phyloP scores from a whole-genome alignment of 441 rosid species.

The Viola pubescens region DNA sequence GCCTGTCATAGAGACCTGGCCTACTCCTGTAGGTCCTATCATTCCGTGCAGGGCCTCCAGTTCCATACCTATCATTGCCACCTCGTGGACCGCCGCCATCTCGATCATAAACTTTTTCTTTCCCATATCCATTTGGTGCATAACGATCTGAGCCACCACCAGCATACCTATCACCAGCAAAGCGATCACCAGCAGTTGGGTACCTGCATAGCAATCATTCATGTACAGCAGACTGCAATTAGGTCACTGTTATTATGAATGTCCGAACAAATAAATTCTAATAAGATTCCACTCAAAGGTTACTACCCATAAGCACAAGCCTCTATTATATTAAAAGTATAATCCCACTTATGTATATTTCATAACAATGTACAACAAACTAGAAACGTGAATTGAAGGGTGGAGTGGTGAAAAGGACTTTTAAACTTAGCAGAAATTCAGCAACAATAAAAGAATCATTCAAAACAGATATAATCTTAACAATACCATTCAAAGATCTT shows the following conservation, averaged over 20 bases:
- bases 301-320: too few relatives aligned
- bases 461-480: not conserved
- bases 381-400: too few relatives aligned
- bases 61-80: constrained; percentile 55
- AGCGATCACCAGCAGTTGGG: constrained; percentile 63
- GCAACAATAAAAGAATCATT: too few relatives aligned
- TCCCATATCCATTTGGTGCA: constrained; percentile 60
- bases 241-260: too few relatives aligned
- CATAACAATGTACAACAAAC: too few relatives aligned
- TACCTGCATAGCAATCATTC: constrained; percentile 39
- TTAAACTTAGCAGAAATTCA: too few relatives aligned
- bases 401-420: too few relatives aligned
- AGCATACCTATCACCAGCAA: constrained; percentile 55
- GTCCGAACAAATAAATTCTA: too few relatives aligned
- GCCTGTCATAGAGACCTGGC: constrained; percentile 72
- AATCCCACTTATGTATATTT: too few relatives aligned
- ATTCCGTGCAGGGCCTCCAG: constrained; percentile 62
- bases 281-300: too few relatives aligned
- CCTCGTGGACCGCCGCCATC: constrained; percentile 50
- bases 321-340: too few relatives aligned
- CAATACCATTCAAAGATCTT: not conserved
- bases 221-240: too few relatives aligned
- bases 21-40: constrained; percentile 71
- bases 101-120: constrained; percentile 66
- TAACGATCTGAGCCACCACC: constrained; percentile 74